Evolutionary conservation across 2,329 filamentous ascomycete species (phyloP).

Genomic region (Falciphora oryzae): DNA sequence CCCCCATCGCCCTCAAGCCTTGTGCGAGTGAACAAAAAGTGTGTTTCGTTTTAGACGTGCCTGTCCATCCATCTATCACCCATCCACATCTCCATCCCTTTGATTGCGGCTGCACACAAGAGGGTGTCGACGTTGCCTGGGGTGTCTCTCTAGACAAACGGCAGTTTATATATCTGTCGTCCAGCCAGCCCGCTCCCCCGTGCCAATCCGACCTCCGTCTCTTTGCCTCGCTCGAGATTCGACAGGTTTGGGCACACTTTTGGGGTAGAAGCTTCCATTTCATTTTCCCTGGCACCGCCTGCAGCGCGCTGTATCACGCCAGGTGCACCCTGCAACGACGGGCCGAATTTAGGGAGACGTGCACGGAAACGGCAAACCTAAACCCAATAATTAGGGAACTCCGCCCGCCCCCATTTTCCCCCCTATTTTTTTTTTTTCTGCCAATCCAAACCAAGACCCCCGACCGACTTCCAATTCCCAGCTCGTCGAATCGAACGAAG

Average conservation of each 20-base stretch:
- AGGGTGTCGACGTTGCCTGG: too few relatives aligned
- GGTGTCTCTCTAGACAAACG: too few relatives aligned
- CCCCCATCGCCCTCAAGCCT: too few relatives aligned
- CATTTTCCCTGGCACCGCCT: not conserved
- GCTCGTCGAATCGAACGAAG: not conserved
- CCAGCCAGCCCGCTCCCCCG: too few relatives aligned
- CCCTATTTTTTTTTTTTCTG: not conserved
- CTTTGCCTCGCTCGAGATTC: too few relatives aligned
- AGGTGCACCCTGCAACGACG: not conserved
- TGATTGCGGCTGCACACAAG: too few relatives aligned
- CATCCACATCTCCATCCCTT: too few relatives aligned
- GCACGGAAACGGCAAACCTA: not conserved
- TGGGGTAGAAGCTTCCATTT: not conserved
- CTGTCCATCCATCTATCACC: too few relatives aligned
- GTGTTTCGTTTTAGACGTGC: too few relatives aligned
- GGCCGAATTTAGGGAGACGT: not conserved
- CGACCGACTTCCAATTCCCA: not conserved
- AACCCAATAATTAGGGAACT: constrained; percentile 2
- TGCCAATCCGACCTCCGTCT: not conserved
- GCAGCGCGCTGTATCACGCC: not conserved
- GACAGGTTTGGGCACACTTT: too few relatives aligned
- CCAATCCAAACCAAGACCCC: not conserved
- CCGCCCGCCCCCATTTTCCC: not conserved
- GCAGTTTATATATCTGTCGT: too few relatives aligned
- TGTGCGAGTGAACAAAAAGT: too few relatives aligned